Percentiles rank a stretch among this genome's conserved stretches.
phyloP scores from a whole-genome alignment of 139 green algal species.

The Limnomonas spitsbergensis region DNA sequence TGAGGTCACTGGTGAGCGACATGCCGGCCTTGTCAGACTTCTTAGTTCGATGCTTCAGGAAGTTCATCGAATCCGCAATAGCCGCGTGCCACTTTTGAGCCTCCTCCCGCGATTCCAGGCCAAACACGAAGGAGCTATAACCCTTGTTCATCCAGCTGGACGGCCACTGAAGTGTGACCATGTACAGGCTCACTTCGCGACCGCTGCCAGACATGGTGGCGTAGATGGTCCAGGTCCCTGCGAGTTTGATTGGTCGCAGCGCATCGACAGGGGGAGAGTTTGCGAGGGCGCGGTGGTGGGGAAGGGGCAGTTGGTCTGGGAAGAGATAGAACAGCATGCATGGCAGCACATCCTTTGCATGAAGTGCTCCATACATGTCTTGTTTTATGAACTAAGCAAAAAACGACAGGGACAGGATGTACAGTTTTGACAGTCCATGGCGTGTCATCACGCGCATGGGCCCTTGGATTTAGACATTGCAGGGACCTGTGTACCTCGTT shows the following conservation, averaged over 20 bases:
- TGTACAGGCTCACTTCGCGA: conserved; percentile 33
- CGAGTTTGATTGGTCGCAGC: background rate
- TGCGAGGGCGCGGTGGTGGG: background rate
- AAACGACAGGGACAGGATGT: no score
- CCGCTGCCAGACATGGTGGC: background rate
- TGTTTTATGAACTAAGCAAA: no score
- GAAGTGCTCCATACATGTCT: background rate
- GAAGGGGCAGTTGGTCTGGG: background rate
- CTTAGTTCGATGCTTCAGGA: background rate
- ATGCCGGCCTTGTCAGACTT: background rate
- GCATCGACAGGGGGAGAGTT: background rate
- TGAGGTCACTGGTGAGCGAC: no score
- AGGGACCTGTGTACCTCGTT: conserved; percentile 15
- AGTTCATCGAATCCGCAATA: background rate
- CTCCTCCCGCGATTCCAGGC: conserved; percentile 19
- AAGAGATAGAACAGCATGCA: background rate
- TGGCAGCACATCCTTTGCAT: background rate
- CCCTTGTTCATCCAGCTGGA: conserved; percentile 43
- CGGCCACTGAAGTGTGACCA: conserved; percentile 46
- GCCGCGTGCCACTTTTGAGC: conserved; percentile 10
- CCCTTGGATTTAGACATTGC: background rate
- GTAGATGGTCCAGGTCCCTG: background rate
- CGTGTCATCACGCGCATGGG: background rate
- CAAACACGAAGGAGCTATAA: conserved; percentile 46
- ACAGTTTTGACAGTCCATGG: no score